Base-by-base conservation (phyloP, 148 eudicot genomes). In the Hydrangea macrophylla region DNA sequence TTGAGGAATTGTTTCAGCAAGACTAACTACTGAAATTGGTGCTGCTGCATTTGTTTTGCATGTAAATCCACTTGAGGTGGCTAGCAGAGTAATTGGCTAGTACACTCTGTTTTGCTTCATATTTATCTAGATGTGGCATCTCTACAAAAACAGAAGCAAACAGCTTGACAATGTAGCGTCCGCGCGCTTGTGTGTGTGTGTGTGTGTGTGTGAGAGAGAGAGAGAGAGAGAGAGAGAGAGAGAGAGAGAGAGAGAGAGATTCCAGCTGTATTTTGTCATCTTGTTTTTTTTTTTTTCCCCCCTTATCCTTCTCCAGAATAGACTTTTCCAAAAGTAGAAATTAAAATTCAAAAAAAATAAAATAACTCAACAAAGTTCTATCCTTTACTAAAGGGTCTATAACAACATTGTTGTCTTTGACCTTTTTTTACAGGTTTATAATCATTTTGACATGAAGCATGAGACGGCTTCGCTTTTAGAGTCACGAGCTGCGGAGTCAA, bases 371-470 rank as follows among this genome's bases (percentile, higher is more conserved):
- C n/a, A 55, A 62, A n/a, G n/a, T 37, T 35, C 50, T 42, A n/a
- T 42, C 50, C 15, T 42, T 42, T 55, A 18, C 30, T 7, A n/a
- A n/a, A n/a, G n/a, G 15, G 50, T 36, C 45, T 18, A 60, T 36
- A 39, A 33, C 39, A 15, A 39, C 54, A 25, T 24, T 58, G 18
- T 9, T 68, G 17, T 65, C 67, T 69, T 50, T n/a, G n/a, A n/a
- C 67, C 48, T 32, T 22, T 25, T 45, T n/a, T 56, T 64, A 62
- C 83, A 94, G 98, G 97, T 94, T 54, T 94, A 94, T 72, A 88
- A 85, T 55, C 98, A 90, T 82, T 94, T 94, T 75, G 97, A 88
- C 76, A 88, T 90, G 96, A 90, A 88, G 80, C 90, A 94, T 40
- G 98, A 94, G 79, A 87, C 91, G 48, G 98, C 97, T 69, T 67